Conservation (phyloP, 192 early-diverging fungal genomes). For the Pilaira anomala region DNA sequence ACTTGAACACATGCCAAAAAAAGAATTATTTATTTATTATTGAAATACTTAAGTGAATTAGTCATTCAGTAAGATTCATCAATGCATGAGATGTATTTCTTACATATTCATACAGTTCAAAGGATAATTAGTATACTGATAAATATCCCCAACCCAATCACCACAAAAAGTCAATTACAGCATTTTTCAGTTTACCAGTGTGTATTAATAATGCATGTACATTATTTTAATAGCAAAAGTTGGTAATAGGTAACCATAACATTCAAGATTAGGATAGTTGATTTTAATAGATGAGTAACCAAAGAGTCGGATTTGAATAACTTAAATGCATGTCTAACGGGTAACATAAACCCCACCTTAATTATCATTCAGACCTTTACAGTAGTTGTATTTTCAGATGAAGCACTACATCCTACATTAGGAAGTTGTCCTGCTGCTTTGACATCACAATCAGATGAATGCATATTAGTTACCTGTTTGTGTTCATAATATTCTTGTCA, state of each 20-base stretch:
- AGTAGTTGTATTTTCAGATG: conserved; percentile 6
- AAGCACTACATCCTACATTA: conserved; percentile 4
- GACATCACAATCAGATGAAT: background rate
- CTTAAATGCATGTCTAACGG: conserved; percentile 20
- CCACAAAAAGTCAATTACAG: conserved; percentile 24
- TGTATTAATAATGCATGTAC: too few relatives aligned
- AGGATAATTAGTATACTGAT: conserved; percentile 6
- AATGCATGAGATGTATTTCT: conserved; percentile 4
- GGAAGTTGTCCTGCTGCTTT: background rate
- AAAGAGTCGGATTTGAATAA: conserved; percentile 46
- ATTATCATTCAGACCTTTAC: conserved; percentile 32
- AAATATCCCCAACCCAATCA: conserved; percentile 34
- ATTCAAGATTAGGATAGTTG: conserved; percentile 33
- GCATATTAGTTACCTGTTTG: conserved; percentile 10
- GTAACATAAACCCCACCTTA: conserved; percentile 44
- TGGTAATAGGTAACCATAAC: conserved; percentile 29
- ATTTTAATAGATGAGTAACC: conserved; percentile 21
- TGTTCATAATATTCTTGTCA: conserved; percentile 3
- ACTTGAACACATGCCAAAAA: background rate
- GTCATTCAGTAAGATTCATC: conserved; percentile 19
- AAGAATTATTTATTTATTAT: background rate
- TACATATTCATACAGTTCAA: conserved; percentile 22
- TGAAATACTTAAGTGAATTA: conserved; percentile 22
- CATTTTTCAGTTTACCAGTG: too few relatives aligned
- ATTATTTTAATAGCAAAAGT: too few relatives aligned